phyloP scores from a whole-genome alignment of 495 filamentous ascomycete genomes.

The Penicillium turbatum region DNA sequence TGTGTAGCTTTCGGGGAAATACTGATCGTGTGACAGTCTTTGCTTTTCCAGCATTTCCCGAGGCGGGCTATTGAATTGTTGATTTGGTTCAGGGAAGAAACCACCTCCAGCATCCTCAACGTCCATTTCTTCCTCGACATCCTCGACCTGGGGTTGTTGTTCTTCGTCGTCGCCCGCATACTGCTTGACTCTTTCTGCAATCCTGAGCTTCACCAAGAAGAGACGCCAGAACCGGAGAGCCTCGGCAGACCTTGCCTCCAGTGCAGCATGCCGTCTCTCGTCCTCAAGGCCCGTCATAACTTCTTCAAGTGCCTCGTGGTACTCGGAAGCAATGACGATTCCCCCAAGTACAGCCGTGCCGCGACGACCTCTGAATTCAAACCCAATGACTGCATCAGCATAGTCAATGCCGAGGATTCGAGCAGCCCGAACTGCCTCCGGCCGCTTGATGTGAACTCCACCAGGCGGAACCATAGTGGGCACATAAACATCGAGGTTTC shows the following conservation, averaged over 20 bases:
- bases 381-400: conserved; percentile 84
- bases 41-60: conserved; percentile 6
- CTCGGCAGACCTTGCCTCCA: conserved; percentile 50
- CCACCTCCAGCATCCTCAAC: conserved; percentile 30
- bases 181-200: conserved; percentile 67
- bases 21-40: not conserved
- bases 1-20: not conserved
- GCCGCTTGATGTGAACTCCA: conserved; percentile 64
- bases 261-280: conserved; percentile 53
- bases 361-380: conserved; percentile 74
- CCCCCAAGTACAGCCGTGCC: conserved; percentile 77
- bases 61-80: conserved; percentile 17
- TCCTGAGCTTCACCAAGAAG: conserved; percentile 69
- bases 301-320: conserved; percentile 63
- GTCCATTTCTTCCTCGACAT: conserved; percentile 14
- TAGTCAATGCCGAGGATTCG: conserved; percentile 78
- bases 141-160: conserved; percentile 13
- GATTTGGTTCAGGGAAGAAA: conserved; percentile 47
- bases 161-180: conserved; percentile 55
- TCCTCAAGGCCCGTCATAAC: conserved; percentile 62
- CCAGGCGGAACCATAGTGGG: conserved; percentile 88
- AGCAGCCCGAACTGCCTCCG: conserved; percentile 67
- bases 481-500: conserved; percentile 88
- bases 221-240: conserved; percentile 70
- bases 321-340: conserved; percentile 67